A percentile compares a stretch with the other conserved stretches of the same genome.
These are phyloP conservation scores for Bauhinia variegata DNA, from an alignment of 306 rosid genomes.

Conservation along the genomic window DNA sequence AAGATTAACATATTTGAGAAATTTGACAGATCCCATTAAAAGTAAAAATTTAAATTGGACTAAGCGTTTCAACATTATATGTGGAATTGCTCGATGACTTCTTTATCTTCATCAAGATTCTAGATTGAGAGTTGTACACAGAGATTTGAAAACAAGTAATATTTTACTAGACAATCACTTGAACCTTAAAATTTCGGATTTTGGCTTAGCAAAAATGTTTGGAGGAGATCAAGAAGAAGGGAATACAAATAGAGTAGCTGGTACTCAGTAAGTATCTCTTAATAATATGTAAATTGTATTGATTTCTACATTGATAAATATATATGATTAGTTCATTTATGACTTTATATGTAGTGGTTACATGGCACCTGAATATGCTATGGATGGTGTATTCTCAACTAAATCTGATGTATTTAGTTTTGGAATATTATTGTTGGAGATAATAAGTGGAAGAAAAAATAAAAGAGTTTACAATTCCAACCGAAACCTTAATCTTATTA, in stretches of 20 bases:
- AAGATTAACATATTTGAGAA: too few species aligned
- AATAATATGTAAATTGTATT: not conserved
- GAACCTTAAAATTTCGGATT: slow-evolving; percentile 31
- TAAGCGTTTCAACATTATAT: not conserved
- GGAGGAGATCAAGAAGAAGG: slow-evolving; percentile 29
- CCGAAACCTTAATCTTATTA: not conserved
- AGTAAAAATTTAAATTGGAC: slow-evolving; percentile 1
- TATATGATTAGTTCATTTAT: not conserved
- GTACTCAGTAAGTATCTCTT: slow-evolving; percentile 18
- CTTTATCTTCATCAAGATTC: slow-evolving; percentile 37
- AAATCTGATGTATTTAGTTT: slow-evolving; percentile 33
- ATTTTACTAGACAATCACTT: slow-evolving; percentile 14
- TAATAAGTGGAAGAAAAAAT: slow-evolving; percentile 29
- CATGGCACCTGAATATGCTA: slow-evolving; percentile 38
- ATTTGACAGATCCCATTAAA: not conserved
- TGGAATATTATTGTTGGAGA: slow-evolving; percentile 7
- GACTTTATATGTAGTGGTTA: slow-evolving; percentile 9
- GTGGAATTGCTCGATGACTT: slow-evolving; percentile 25
- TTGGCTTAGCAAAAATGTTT: slow-evolving; percentile 31
- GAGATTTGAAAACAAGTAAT: slow-evolving; percentile 27
- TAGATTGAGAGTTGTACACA: slow-evolving; percentile 25
- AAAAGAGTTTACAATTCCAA: not conserved
- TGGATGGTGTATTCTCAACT: slow-evolving; percentile 10
- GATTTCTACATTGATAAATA: not conserved
- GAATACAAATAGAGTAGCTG: slow-evolving; percentile 16